Evolutionary conservation across 306 rosid species (phyloP).

Genomic region (Quercus variabilis): DNA sequence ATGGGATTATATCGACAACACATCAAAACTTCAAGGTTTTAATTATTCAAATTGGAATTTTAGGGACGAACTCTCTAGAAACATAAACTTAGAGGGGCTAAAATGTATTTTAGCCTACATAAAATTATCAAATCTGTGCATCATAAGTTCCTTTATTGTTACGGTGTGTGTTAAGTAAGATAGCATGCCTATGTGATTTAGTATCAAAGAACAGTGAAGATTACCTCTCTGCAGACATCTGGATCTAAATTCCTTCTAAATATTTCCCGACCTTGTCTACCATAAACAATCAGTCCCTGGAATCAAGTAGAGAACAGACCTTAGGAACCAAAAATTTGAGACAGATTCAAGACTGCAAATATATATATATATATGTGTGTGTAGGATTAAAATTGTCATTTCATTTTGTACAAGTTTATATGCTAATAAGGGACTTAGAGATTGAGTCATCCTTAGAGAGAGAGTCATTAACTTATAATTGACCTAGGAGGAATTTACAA

Average conservation of each 20-base stretch:
- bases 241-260: conserved; percentile 75
- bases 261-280: conserved; percentile 85
- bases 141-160: neutral
- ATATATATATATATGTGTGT: neutral
- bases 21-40: neutral
- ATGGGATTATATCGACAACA: neutral
- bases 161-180: neutral
- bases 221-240: conserved; percentile 77
- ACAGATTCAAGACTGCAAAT: neutral
- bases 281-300: conserved; percentile 94
- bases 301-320: conserved; percentile 31
- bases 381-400: neutral
- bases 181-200: neutral
- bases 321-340: conserved; percentile 13
- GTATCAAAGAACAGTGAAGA: conserved; percentile 10
- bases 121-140: neutral
- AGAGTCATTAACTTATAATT: neutral
- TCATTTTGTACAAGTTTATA: neutral
- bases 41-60: neutral
- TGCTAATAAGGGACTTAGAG: neutral
- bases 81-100: neutral
- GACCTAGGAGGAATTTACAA: neutral
- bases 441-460: neutral
- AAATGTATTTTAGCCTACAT: neutral
- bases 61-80: neutral